These are phyloP conservation scores for Globisporangium barbulae DNA, from an alignment of 352 stramenopile species.

Conservation along the genomic window DNA sequence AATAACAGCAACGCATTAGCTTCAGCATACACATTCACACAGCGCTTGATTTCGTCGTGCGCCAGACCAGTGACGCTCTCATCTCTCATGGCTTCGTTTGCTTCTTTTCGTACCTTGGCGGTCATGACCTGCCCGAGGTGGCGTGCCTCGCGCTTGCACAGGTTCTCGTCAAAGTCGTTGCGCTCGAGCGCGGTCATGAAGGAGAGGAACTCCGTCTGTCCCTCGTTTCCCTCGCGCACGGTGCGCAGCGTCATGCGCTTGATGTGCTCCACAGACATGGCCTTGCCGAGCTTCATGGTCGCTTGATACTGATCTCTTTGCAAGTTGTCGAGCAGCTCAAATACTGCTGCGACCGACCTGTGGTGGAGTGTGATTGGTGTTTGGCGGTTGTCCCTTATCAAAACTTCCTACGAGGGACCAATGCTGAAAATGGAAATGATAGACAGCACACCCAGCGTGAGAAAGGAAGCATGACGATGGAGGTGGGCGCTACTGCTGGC, in stretches of 20 bases:
- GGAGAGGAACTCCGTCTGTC: slow-evolving; percentile 73
- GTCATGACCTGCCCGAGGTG: slow-evolving; percentile 79
- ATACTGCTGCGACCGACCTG: not conserved
- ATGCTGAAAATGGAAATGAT: not conserved
- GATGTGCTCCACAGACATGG: slow-evolving; percentile 84
- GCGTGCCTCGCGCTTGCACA: slow-evolving; percentile 80
- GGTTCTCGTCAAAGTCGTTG: slow-evolving; percentile 81
- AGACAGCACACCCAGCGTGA: not conserved
- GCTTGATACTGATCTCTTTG: slow-evolving; percentile 3
- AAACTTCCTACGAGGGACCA: not conserved
- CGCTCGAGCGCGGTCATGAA: slow-evolving; percentile 81
- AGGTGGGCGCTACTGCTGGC: not conserved
- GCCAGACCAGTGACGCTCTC: not conserved
- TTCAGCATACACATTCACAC: not conserved
- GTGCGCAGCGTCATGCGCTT: slow-evolving; percentile 90
- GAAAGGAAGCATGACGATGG: slow-evolving; percentile 7
- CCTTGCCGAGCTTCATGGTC: slow-evolving; percentile 78
- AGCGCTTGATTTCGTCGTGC: not conserved
- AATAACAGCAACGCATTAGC: not conserved
- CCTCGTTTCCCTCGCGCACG: slow-evolving; percentile 73
- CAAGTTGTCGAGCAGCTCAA: slow-evolving; percentile 15
- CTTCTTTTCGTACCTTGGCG: slow-evolving; percentile 36
- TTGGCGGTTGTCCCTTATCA: slow-evolving; percentile 11
- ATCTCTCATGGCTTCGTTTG: not conserved
- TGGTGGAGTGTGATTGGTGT: slow-evolving; percentile 13